Percentiles rank a stretch among this genome's conserved stretches.
Evolutionary conservation across 768 basidiomycete genomes (phyloP).

Genomic region (Boletus patriciae): DNA sequence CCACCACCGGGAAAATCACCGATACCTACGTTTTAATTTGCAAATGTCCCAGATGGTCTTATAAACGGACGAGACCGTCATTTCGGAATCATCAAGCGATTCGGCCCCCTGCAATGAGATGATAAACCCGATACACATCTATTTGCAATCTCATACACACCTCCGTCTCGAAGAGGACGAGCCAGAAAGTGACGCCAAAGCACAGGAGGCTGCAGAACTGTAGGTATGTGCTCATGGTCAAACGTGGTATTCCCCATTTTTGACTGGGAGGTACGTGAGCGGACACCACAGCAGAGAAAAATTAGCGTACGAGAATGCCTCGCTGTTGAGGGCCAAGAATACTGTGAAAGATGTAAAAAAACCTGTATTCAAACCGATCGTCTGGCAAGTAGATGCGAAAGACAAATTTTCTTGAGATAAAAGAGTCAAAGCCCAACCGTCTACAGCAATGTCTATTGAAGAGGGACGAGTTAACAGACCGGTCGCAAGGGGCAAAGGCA

Average conservation of each 20-base stretch:
- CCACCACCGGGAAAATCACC: neutral
- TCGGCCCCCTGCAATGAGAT: conserved; percentile 64
- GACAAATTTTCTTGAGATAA: conserved; percentile 93
- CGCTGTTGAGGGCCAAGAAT: conserved; percentile 94
- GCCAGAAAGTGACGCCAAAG: conserved; percentile 83
- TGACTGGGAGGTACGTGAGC: conserved; percentile 40
- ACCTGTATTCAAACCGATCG: conserved; percentile 93
- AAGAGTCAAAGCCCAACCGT: conserved; percentile 84
- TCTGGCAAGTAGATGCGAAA: conserved; percentile 97
- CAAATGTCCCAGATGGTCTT: conserved; percentile 94
- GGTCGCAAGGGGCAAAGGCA: neutral
- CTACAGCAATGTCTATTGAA: conserved; percentile 87
- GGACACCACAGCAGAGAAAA: neutral
- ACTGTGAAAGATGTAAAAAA: conserved; percentile 97
- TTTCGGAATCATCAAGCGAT: conserved; percentile 68
- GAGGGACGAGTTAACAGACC: conserved; percentile 14
- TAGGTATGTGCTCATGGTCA: conserved; percentile 77
- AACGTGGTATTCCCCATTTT: conserved; percentile 74
- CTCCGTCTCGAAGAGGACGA: conserved; percentile 87
- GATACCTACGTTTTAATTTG: conserved; percentile 74
- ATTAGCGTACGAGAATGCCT: conserved; percentile 73
- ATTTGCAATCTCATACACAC: conserved; percentile 39
- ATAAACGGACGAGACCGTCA: conserved; percentile 90
- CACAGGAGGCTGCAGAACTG: conserved; percentile 84
- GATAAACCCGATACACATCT: neutral